Percentiles rank a stretch among this genome's conserved stretches.
Evolutionary conservation across 129 eudicot genomes (phyloP).

Genomic region (Pittosporum tobira): DNA sequence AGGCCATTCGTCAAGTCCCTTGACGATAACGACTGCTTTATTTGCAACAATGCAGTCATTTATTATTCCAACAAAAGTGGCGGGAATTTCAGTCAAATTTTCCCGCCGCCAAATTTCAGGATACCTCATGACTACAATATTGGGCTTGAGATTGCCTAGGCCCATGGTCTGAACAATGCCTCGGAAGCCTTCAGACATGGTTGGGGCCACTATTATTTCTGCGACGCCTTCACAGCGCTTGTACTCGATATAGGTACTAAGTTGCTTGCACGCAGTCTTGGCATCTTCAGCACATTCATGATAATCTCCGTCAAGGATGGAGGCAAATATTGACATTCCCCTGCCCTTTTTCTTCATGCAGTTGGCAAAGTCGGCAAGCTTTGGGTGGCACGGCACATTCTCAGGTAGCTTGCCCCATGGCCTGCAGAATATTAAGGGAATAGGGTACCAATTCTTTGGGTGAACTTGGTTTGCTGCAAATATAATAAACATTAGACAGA

Average conservation of each 20-base stretch:
- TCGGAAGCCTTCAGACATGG: conserved; percentile 89
- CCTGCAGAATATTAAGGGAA: conserved; percentile 91
- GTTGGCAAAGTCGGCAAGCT: conserved; percentile 96
- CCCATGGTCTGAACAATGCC: conserved; percentile 99
- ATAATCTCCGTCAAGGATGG: conserved; percentile 90
- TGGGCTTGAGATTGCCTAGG: conserved; percentile 94
- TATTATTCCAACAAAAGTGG: conserved; percentile 91
- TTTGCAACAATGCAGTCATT: conserved; percentile 98
- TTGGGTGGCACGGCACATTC: conserved; percentile 98
- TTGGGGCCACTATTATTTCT: conserved; percentile 90
- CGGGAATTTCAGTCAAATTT: conserved; percentile 76
- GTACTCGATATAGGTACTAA: conserved; percentile 82
- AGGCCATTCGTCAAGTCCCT: conserved; percentile 99
- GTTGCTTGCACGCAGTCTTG: conserved; percentile 73
- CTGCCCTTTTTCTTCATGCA: conserved; percentile 98
- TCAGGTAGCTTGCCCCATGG: conserved; percentile 99
- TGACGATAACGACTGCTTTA: conserved; percentile 94
- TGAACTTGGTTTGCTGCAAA: conserved; percentile 89
- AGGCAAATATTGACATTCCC: conserved; percentile 92
- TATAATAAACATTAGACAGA: background rate
- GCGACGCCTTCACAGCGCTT: conserved; percentile 98
- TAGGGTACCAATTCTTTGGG: conserved; percentile 98
- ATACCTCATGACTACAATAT: conserved; percentile 87
- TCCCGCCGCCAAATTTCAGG: conserved; percentile 99
- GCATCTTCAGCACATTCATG: conserved; percentile 95